phyloP scores from a whole-genome alignment of 257 asterid genomes.

The Jasminum sambac region DNA sequence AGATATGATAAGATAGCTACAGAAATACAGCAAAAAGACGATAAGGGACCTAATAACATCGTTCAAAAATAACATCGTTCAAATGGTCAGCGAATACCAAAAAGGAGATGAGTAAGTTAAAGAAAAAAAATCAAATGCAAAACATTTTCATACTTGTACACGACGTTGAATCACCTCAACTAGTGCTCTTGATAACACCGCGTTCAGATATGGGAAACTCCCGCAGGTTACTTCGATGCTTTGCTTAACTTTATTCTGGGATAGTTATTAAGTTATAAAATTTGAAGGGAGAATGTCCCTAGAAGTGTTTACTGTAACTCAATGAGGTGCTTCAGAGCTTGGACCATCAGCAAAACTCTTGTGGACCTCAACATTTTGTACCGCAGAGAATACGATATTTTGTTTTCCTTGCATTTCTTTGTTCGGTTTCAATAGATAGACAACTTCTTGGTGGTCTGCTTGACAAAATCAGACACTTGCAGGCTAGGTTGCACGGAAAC shows the following conservation, averaged over 20 bases:
- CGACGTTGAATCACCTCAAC: neutral
- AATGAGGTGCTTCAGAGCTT: neutral
- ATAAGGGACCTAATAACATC: neutral
- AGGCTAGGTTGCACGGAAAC: no score
- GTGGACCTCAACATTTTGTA: neutral
- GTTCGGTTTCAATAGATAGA: neutral
- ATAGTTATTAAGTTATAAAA: neutral
- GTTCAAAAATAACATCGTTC: neutral
- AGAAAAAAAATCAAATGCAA: neutral
- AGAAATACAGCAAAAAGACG: neutral
- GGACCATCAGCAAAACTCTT: neutral
- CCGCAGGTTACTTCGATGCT: neutral
- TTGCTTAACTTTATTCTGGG: neutral
- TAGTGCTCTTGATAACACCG: conserved; percentile 5
- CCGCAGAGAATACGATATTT: neutral
- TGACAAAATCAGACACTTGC: neutral
- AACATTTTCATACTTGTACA: neutral
- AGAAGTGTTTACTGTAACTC: neutral
- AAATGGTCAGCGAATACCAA: neutral
- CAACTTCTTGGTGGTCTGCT: neutral
- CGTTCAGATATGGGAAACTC: neutral
- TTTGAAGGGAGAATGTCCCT: neutral
- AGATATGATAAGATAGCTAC: neutral
- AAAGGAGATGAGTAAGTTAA: neutral
- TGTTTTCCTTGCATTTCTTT: neutral